Percentiles rank a stretch among this genome's conserved stretches.
phyloP scores from a whole-genome alignment of 257 asterid species.

The Thymus mandschuricus region DNA sequence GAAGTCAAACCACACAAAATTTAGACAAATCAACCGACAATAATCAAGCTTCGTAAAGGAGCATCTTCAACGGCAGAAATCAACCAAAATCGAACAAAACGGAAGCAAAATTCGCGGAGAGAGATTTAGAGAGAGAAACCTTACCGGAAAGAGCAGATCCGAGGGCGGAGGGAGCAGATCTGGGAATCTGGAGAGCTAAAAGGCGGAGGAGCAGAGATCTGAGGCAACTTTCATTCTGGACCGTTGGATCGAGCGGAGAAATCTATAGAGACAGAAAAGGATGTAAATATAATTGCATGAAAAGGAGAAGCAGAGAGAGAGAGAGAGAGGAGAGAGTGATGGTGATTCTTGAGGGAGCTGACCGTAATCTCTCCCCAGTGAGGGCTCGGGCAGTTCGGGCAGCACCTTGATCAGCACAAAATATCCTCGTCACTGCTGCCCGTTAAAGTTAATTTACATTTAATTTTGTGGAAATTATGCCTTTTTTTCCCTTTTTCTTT shows the following conservation, averaged over 20 bases:
- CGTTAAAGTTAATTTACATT: constrained; percentile 28
- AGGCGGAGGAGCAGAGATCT: constrained; percentile 36
- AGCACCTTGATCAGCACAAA: constrained; percentile 36
- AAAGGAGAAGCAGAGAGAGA: constrained; percentile 24
- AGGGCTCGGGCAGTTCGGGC: constrained; percentile 53
- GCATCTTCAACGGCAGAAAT: not conserved
- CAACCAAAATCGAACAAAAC: not conserved
- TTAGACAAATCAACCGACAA: not conserved
- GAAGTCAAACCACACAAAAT: constrained; percentile 28
- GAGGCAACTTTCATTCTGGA: constrained; percentile 43
- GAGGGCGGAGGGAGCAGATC: constrained; percentile 43
- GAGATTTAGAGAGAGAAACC: not conserved
- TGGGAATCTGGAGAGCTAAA: constrained; percentile 36
- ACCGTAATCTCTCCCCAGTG: constrained; percentile 44
- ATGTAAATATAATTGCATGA: constrained; percentile 33
- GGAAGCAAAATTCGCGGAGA: not conserved
- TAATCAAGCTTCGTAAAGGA: not conserved
- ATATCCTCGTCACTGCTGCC: constrained; percentile 35
- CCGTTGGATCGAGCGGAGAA: constrained; percentile 61
- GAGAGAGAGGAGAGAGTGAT: constrained; percentile 26
- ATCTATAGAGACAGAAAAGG: constrained; percentile 34
- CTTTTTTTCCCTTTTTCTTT: too few relatives aligned
- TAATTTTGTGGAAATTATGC: not conserved
- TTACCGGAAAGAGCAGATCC: constrained; percentile 50
- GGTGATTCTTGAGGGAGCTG: constrained; percentile 43